Conservation (phyloP, 164 flowering plant genomes). For the Paratinospora sagittata region DNA sequence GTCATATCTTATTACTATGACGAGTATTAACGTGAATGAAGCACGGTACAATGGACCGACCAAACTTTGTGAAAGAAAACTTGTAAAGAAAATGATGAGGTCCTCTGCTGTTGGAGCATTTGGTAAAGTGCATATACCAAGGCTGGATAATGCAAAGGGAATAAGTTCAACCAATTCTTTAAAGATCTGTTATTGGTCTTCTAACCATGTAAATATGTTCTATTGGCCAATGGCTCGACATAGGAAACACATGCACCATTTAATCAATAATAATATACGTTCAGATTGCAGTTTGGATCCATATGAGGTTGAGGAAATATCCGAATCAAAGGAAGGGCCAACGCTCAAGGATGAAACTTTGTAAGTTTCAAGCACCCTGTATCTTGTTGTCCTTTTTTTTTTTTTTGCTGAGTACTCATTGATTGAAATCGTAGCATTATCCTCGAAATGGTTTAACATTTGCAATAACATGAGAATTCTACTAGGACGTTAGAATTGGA, state of each 20-base stretch:
- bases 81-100: conserved; percentile 3
- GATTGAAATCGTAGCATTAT: background rate
- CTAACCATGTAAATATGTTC: conserved; percentile 1
- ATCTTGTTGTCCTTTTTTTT: background rate
- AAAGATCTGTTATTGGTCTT: conserved; percentile 6
- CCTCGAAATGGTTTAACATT: background rate
- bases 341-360: conserved; percentile 2
- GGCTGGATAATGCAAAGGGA: conserved; percentile 11
- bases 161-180: conserved; percentile 6
- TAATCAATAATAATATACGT: conserved; percentile 17
- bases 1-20: conserved; percentile 19
- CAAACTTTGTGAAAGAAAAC: conserved; percentile 4
- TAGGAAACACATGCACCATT: conserved; percentile 13
- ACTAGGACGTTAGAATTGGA: background rate
- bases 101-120: background rate
- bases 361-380: conserved; percentile 23
- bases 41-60: conserved; percentile 6
- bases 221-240: conserved; percentile 14
- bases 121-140: conserved; percentile 1
- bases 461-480: background rate
- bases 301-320: conserved; percentile 25
- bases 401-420: background rate
- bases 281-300: conserved; percentile 29
- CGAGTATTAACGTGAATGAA: conserved; percentile 16
- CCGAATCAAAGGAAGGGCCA: conserved; percentile 13